These are phyloP conservation scores for Arthromyces matolae DNA, from an alignment of 768 basidiomycete genomes.

Conservation along the genomic window DNA sequence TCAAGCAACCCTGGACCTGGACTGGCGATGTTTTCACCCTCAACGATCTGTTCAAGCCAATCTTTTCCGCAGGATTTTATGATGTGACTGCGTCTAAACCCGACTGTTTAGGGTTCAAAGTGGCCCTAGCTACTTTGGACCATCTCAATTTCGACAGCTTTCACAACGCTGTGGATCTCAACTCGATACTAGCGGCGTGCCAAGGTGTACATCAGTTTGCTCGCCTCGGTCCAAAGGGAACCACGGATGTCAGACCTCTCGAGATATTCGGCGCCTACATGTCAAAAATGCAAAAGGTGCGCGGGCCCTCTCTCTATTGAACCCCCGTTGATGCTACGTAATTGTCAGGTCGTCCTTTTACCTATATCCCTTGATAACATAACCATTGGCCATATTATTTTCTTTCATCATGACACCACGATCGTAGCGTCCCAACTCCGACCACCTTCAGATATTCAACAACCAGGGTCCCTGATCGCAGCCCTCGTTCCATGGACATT, in stretches of 20 bases:
- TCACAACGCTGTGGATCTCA: slow-evolving; percentile 45
- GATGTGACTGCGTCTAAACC: slow-evolving; percentile 39
- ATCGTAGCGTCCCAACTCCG: slow-evolving; percentile 35
- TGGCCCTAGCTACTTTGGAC: slow-evolving; percentile 38
- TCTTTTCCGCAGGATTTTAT: slow-evolving; percentile 48
- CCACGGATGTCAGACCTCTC: slow-evolving; percentile 37
- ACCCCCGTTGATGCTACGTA: neutral
- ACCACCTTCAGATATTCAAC: slow-evolving; percentile 36
- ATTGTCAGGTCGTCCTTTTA: slow-evolving; percentile 51
- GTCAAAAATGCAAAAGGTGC: slow-evolving; percentile 44
- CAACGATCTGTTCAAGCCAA: slow-evolving; percentile 33
- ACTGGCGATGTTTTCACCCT: slow-evolving; percentile 49
- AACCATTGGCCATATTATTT: slow-evolving; percentile 49
- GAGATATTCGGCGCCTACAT: slow-evolving; percentile 43
- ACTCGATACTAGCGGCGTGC: slow-evolving; percentile 46
- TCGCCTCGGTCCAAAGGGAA: slow-evolving; percentile 38
- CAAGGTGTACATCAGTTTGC: slow-evolving; percentile 50
- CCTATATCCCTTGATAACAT: slow-evolving; percentile 44
- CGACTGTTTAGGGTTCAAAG: slow-evolving; percentile 46
- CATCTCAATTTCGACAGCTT: slow-evolving; percentile 44
- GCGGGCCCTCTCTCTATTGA: slow-evolving; percentile 6
- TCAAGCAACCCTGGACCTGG: slow-evolving; percentile 63
- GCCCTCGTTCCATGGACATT: slow-evolving; percentile 48
- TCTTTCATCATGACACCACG: slow-evolving; percentile 42
- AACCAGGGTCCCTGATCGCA: slow-evolving; percentile 32